Evolutionary conservation across 2,329 filamentous ascomycete species (phyloP).

Genomic region (Cercospora canescens): DNA sequence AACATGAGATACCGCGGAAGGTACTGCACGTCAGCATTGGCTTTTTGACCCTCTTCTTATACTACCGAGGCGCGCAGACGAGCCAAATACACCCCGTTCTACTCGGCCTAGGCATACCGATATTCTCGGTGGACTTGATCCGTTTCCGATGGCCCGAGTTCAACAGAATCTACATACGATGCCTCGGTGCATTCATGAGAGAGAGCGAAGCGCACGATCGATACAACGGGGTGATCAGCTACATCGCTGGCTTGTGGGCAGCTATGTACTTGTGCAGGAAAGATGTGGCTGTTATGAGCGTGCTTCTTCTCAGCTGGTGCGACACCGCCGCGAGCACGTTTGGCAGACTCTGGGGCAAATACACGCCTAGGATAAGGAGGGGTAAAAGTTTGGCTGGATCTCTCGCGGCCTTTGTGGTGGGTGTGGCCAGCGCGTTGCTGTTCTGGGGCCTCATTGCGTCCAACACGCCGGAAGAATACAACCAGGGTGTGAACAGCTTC

Average conservation of each 20-base stretch:
- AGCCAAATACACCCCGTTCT: constrained; percentile 79
- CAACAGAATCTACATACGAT: constrained; percentile 83
- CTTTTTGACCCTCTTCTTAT: constrained; percentile 86
- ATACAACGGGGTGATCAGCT: constrained; percentile 97
- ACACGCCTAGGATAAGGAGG: constrained; percentile 79
- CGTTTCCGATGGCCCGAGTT: constrained; percentile 79
- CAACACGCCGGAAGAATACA: constrained; percentile 35
- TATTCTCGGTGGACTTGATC: constrained; percentile 76
- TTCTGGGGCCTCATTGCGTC: constrained; percentile 91
- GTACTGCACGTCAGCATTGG: constrained; percentile 93
- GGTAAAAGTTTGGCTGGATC: constrained; percentile 93
- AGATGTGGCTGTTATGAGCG: constrained; percentile 85
- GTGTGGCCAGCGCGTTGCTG: constrained; percentile 75
- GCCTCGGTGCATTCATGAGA: constrained; percentile 89
- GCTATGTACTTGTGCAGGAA: constrained; percentile 88
- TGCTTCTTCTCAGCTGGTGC: constrained; percentile 93
- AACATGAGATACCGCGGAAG: constrained; percentile 95
- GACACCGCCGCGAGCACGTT: constrained; percentile 96
- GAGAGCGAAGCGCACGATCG: constrained; percentile 85
- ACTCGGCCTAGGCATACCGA: constrained; percentile 77
- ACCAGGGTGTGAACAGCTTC: constrained; percentile 58
- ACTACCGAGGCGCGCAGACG: constrained; percentile 75
- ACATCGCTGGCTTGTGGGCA: constrained; percentile 85
- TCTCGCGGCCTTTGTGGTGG: constrained; percentile 77
- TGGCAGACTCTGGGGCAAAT: constrained; percentile 82